Evolutionary conservation across 345 rosid genomes (phyloP), one percentile per base, ranked within the genome.

Genomic region (Heritiera fomes): DNA sequence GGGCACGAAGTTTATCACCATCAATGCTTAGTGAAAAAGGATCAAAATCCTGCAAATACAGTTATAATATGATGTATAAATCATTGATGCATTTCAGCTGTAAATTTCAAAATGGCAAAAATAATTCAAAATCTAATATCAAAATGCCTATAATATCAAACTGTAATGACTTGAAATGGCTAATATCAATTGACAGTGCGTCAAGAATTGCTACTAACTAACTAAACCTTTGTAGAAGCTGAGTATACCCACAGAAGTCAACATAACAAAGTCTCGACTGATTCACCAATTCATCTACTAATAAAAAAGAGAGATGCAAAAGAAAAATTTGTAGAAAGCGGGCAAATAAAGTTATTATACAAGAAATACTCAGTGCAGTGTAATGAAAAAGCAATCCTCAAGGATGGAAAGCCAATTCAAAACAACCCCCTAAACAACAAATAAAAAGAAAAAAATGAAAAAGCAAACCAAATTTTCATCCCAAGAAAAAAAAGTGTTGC

Each of bases 1-100:
- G 95, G 30, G 97, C 98, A 62, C 91, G 78, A 67, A 97, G 98
- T 80, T 91, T 90, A 79, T 97, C 99, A 13, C 98, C 98, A 23
- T 94, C 94, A 18, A 93, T 89, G 85, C 93, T 89, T 85, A 97
- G 43, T 8, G 95, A 82, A 79, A 94, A 94, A 59, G 99, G 98
- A 91, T 97, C 94, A 87, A 97, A 97, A 15, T 94, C 98, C 99
- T 96, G 85, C 66, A 81, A 8, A 80, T 58, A 53, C n/a, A 61
- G 66, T 49, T 77, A 82, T 23, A 28, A 23, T 32, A 20, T n/a
- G 23, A 59, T 11, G 75, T 13, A 75, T 8, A 45, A 45, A 15
- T 32, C 30, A 15, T 61, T 47, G 34, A 8, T 13, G 3, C 8
- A 34, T 68, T 68, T 68, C 55, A 46, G 34, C 28, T n/a, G 30